Percentiles rank a stretch among this genome's conserved stretches.
phyloP scores from a whole-genome alignment of 2,329 filamentous ascomycete genomes.

The Sporothrix pseudoabietina region DNA sequence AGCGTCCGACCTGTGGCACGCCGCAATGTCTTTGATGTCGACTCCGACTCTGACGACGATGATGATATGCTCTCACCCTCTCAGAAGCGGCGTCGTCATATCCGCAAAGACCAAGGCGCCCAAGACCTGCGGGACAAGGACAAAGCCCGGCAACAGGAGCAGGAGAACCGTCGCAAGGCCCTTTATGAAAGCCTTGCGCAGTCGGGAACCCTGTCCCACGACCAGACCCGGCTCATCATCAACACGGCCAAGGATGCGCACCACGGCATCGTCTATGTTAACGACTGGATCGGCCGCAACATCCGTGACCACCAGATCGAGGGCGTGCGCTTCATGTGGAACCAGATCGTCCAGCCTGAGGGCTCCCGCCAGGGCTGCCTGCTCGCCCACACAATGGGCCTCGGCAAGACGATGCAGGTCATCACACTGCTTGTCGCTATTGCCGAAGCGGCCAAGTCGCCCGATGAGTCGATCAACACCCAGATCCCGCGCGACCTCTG shows the following conservation, averaged over 20 bases:
- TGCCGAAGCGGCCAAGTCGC: slow-evolving; percentile 63
- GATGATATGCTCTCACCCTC: slow-evolving; percentile 34
- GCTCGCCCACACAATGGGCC: slow-evolving; percentile 85
- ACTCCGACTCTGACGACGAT: slow-evolving; percentile 27
- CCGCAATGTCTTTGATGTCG: slow-evolving; percentile 22
- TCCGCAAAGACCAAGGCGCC: slow-evolving; percentile 53
- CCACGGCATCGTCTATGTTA: slow-evolving; percentile 64
- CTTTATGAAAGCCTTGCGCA: slow-evolving; percentile 51
- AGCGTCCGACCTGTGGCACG: background rate
- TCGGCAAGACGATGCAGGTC: slow-evolving; percentile 91
- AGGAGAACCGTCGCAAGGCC: slow-evolving; percentile 55
- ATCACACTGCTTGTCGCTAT: slow-evolving; percentile 81
- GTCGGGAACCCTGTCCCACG: slow-evolving; percentile 48
- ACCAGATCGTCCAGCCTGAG: slow-evolving; percentile 68
- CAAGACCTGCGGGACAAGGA: slow-evolving; percentile 60
- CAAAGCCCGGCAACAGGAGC: slow-evolving; percentile 54
- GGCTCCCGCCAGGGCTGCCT: slow-evolving; percentile 71
- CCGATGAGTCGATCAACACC: slow-evolving; percentile 55
- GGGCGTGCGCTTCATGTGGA: slow-evolving; percentile 87
- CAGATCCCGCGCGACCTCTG: slow-evolving; percentile 71
- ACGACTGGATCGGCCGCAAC: slow-evolving; percentile 60
- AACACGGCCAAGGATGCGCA: slow-evolving; percentile 66
- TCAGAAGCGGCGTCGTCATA: slow-evolving; percentile 51
- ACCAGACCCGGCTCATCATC: slow-evolving; percentile 60
- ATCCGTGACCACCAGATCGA: slow-evolving; percentile 81